Evolutionary conservation across 164 flowering plant genomes (phyloP).

Genomic region (Magnolia sinica): DNA sequence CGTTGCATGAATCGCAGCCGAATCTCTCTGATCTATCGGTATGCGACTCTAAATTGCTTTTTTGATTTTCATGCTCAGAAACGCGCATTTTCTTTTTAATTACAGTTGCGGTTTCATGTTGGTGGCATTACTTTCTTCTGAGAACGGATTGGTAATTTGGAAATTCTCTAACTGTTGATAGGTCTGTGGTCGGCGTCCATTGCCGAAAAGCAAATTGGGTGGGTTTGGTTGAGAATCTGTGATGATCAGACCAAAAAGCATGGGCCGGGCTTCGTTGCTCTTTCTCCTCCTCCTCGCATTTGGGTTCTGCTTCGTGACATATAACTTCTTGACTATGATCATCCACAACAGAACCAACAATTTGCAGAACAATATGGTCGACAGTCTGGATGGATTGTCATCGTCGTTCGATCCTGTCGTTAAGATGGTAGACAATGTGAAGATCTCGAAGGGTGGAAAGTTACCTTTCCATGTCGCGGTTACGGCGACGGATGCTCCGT

Average conservation of each 20-base stretch:
- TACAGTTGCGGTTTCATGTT: too few species aligned
- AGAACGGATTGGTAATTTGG: too few species aligned
- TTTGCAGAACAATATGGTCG: conserved; percentile 16
- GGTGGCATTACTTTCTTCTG: too few species aligned
- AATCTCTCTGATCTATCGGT: too few species aligned
- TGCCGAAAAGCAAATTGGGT: not conserved
- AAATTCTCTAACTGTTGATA: not conserved
- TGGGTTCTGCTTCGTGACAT: conserved; percentile 56
- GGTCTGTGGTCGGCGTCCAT: not conserved
- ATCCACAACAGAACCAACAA: conserved; percentile 30
- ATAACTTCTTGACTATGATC: conserved; percentile 49
- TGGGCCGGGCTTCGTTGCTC: conserved; percentile 47
- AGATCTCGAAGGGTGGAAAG: conserved; percentile 20
- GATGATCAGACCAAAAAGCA: conserved; percentile 7
- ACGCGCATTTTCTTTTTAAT: too few species aligned
- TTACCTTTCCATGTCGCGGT: conserved; percentile 75
- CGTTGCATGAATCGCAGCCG: too few species aligned
- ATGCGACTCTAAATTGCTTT: too few species aligned
- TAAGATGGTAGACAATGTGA: conserved; percentile 50
- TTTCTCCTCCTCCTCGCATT: conserved; percentile 42
- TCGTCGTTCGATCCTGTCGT: conserved; percentile 46
- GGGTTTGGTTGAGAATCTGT: not conserved
- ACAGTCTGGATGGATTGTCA: conserved; percentile 12
- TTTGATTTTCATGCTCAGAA: too few species aligned
- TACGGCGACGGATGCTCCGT: conserved; percentile 83